These are phyloP conservation scores for Zymoseptoria pseudotritici DNA, from an alignment of 2,329 filamentous ascomycete species.

Conservation along the genomic window DNA sequence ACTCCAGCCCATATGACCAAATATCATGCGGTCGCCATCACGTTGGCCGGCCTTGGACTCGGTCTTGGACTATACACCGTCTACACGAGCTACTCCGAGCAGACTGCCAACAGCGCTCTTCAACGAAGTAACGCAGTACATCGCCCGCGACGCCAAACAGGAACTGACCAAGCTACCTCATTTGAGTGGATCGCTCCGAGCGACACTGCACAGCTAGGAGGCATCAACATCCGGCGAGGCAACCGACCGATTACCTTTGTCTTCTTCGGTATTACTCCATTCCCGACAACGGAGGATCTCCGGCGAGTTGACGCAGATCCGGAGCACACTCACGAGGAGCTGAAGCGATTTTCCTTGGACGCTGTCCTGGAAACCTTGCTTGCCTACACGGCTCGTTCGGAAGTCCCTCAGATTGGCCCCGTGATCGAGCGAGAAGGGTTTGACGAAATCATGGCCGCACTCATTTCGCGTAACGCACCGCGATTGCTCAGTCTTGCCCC, in stretches of 20 bases:
- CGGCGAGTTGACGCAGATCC: background rate
- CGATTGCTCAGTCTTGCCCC: background rate
- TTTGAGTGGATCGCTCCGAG: conserved; percentile 6
- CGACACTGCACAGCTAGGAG: conserved; percentile 11
- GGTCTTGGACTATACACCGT: conserved; percentile 53
- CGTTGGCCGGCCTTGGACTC: conserved; percentile 50
- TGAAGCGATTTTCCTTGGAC: background rate
- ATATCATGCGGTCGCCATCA: conserved; percentile 46
- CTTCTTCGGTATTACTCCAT: conserved; percentile 4
- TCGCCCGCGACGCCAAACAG: conserved; percentile 9
- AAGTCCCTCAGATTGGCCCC: background rate
- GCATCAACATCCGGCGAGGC: conserved; percentile 6
- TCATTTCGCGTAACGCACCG: background rate
- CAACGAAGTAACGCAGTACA: conserved; percentile 19
- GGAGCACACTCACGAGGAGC: background rate
- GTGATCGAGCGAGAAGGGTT: background rate
- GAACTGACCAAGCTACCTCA: background rate
- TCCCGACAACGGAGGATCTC: conserved; percentile 1
- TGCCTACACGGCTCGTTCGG: background rate
- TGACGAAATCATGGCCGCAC: background rate
- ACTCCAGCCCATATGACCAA: conserved; percentile 20
- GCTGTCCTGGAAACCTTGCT: background rate
- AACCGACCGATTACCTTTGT: conserved; percentile 2
- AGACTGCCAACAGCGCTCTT: conserved; percentile 8
- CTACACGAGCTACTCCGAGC: conserved; percentile 32